Base-by-base conservation (phyloP, 2,329 filamentous ascomycete genomes). In the Hymenoscyphus scutula region DNA sequence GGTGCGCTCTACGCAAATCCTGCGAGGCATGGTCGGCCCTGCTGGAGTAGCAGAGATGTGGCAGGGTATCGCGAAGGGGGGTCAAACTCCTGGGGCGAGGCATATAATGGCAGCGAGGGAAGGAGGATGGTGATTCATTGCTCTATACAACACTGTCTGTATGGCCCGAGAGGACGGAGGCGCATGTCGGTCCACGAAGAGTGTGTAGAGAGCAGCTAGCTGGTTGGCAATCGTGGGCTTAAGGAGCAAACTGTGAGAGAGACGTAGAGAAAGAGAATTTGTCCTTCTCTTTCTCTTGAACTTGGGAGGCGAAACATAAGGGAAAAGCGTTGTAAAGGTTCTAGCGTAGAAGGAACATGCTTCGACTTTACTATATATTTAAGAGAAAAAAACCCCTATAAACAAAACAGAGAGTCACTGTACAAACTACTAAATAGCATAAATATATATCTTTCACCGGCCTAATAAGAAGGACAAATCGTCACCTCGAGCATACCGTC, bases 21-120 rank as follows among this genome's bases (percentile, higher is more conserved):
- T 66, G 59, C 64, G 41, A 66, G 64, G 60, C 59, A 58, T 41
- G 59, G 64, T 55, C 56, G 62, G 58, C 64, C 45, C 37, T 66
- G 58, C 32, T 45, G 17, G 64, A 11, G 62, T 45, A 66, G 53
- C 48, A 53, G 64, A 64, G 61, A 60, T 55, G 45, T 59, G 63
- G 63, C 56, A 64, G 51, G 59, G 62, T 61, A 64, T 30, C 62
- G 62, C 63, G 63, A 65, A 63, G 38, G 13, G 41, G 58, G 64
- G 56, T 59, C 58, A 61, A 32, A 59, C 54, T 61, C 51, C 25
- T 56, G 57, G 55, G 61, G 63, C 63, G 58, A 27, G 54, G 61
- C 54, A 59, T 65, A 65, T 63, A 63, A 64, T 66, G 60, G 62
- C 29, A 48, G 62, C 64, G 64, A 64, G 41, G 23, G 64, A n/a